Percentiles rank a stretch among this genome's conserved stretches.
Conservation (phyloP, 805 yeast genomes). For the Helenozyma rhizophorensis region DNA sequence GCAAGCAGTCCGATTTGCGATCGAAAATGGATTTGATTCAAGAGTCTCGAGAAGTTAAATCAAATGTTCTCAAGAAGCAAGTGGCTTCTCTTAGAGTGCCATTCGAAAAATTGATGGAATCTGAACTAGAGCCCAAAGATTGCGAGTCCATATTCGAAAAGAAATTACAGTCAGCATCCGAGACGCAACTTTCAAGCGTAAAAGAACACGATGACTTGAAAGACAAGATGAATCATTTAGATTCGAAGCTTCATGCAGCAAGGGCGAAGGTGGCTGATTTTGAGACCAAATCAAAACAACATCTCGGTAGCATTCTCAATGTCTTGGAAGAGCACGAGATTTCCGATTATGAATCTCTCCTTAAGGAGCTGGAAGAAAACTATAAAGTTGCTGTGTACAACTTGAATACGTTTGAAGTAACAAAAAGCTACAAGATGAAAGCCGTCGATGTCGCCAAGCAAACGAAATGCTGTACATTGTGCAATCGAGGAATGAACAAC, state of each 20-base stretch:
- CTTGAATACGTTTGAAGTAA: conserved; percentile 63
- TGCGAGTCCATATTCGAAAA: conserved; percentile 10
- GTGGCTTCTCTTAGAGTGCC: conserved; percentile 16
- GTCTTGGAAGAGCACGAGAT: conserved; percentile 36
- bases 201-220: too few relatives aligned
- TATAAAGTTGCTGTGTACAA: conserved; percentile 59
- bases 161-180: not conserved
- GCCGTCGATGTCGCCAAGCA: conserved; percentile 62
- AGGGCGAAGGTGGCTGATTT: not conserved
- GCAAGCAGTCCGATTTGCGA: conserved; percentile 53
- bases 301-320: conserved; percentile 15
- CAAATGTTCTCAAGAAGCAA: conserved; percentile 24
- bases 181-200: too few relatives aligned
- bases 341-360: conserved; percentile 45
- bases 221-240: too few relatives aligned
- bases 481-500: conserved; percentile 61
- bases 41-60: conserved; percentile 34
- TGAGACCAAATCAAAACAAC: conserved; percentile 4
- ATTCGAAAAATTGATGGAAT: conserved; percentile 17
- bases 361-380: conserved; percentile 58
- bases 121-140: conserved; percentile 11
- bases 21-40: conserved; percentile 48
- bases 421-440: conserved; percentile 61
- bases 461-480: conserved; percentile 62
- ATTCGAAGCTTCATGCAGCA: too few relatives aligned